Evolutionary conservation across 2,329 filamentous ascomycete genomes (phyloP), one percentile per base, ranked within the genome.

Genomic region (Stemphylium vesicarium): DNA sequence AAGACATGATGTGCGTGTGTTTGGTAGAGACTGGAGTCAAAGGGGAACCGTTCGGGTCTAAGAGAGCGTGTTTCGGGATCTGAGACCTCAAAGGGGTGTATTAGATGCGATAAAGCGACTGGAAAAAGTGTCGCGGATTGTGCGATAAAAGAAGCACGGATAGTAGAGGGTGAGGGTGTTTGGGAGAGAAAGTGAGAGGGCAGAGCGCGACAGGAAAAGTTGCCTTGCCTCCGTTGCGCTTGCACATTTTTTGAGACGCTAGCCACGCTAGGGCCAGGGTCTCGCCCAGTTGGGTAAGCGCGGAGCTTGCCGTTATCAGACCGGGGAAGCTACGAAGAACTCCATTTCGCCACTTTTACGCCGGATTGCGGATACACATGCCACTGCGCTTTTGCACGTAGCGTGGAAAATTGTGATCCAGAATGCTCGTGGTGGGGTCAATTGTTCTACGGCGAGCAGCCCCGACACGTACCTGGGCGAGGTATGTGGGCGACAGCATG

Each of bases 1-100:
- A 90, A 79, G 88, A 90, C 88, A 91, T 91, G 74, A 72, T 84
- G 72, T 56, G 61, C 42, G 56, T 50, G 55, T 56, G 60, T 65
- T 69, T 63, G 63, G 73, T 74, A 69, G 64, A 51, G 68, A 73
- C 71, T 57, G 70, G 60, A 68, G 56, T 65, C 56, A 70, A 66
- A 62, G 64, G 59, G 56, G 53, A 54, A 53, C 54, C 56, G 40
- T 41, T 54, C 35, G 40, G 38, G 41, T 46, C 37, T 53, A 50
- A 70, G 54, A 49, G 66, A 69, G 60, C 48, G 69, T 61, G 55
- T 57, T 43, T 44, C 60, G 55, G 33, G 56, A 42, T 60, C 48
- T 53, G 55, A 38, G 53, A 59, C 54, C 55, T 50, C 44, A 48
- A 56, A 32, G 16, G 16, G 39, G 42, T 45, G 53, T 64, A 50